Evolutionary conservation across 495 filamentous ascomycete species (phyloP), one percentile per base, ranked within the genome.

Genomic region (Pseudevernia furfuracea): DNA sequence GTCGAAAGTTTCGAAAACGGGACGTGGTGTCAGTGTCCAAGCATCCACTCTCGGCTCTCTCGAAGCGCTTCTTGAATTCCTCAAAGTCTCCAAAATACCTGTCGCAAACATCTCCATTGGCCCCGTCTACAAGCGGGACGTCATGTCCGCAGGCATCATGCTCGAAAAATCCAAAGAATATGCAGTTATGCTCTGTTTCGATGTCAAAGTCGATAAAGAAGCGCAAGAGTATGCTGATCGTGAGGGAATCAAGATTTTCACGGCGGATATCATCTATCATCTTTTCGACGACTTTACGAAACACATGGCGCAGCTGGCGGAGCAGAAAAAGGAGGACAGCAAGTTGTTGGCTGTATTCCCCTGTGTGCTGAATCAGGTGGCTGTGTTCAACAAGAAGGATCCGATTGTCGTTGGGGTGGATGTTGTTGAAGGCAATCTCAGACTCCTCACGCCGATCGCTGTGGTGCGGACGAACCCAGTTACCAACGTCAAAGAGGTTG

Each of bases 151-250:
- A 48, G 93, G 90, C 68, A 89, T 87, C 61, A 99, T 99, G 95
- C 79, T 97, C 65, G 95, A 99, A 79, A 97, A 97, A 77, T 84
- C 86, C 53, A 91, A 90, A 70, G 94, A 99, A 74, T 95, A 87
- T 66, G 95, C 95, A 32, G 91, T 97, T 74, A 99, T 99, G 95
- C 87, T 99, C 25, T 97, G 95, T 74, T 99, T 99, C 81, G 95
- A 99, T 73, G 95, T 99, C 74, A 96, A 96, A 79, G 89, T 99
- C 30, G 95, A 99, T 76, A 97, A 96, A 75, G 95, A 99, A 71
- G 95, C 95, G 1, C 83, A 87, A 69, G 82, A 82, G 19, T 96
- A 97, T 69, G 95, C 95, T 48, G 89, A 96, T 14, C 92, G 97
- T 61, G 85, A 96, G 46, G 93, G 93, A 38, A 89, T 99, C 74